Base-by-base conservation (phyloP, 768 basidiomycete species). In the Mycena indigotica region DNA sequence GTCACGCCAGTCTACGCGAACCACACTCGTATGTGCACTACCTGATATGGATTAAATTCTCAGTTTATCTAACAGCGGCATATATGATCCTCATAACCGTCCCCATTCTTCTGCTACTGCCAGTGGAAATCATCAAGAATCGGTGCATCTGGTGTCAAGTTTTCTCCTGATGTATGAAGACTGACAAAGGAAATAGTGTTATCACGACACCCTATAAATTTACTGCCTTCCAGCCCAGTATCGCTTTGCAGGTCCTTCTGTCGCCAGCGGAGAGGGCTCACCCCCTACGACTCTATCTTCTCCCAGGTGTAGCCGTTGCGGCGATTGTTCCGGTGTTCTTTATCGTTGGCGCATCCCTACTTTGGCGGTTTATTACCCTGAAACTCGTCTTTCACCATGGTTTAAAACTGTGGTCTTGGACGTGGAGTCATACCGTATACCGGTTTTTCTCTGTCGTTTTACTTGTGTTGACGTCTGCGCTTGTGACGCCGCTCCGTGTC, bases 141-240 rank as follows among this genome's bases (percentile, higher is more conserved):
- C 51, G 56, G 60, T 54, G 1, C 5, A 55, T 50, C 39, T 24
- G n/a, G 24, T 28, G 23, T 54, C n/a, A n/a, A n/a, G n/a, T n/a
- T n/a, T n/a, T n/a, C n/a, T n/a, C n/a, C n/a, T 40, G 32, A 35
- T 35, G 17, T 35, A 8, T 35, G 32, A 17, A 35, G 32, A 35
- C 32, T 35, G 32, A 35, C 10, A 35, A 35, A 8, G 15, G 41
- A 13, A 44, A 8, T 41, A 61, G 60, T 35, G 52, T 53, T 1
- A 61, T 61, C 23, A 56, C 59, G 21, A 57, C 55, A 2, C 56
- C 60, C 1, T 53, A 57, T 30, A 56, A 45, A 17, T 56, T 61
- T 45, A 12, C 16, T 29, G 28, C 52, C 52, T 61, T 61, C 39
- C 54, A 40, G 2, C 56, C 56, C 17, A 38, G 6, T 12, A 49